These are phyloP conservation scores for Primulina huaijiensis DNA, from an alignment of 257 asterid genomes.

Conservation along the genomic window DNA sequence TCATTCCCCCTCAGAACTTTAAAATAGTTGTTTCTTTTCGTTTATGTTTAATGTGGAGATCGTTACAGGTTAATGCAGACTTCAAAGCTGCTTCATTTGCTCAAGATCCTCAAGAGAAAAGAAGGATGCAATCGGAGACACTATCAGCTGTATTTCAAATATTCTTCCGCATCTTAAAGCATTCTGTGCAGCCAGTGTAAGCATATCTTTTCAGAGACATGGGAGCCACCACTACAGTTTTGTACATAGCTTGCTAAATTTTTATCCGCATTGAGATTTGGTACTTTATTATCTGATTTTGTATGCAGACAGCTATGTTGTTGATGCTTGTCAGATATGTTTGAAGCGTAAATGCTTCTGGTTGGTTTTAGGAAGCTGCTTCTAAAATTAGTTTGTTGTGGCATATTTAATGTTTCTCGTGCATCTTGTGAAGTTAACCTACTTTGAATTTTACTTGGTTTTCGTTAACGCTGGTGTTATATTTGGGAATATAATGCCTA, in stretches of 20 bases:
- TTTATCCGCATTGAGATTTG: slow-evolving; percentile 11
- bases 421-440: not conserved
- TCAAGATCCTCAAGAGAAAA: slow-evolving; percentile 75
- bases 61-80: slow-evolving; percentile 75
- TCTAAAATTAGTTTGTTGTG: not conserved
- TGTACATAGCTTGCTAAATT: slow-evolving; percentile 11
- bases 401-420: not conserved
- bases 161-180: slow-evolving; percentile 77
- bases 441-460: not conserved
- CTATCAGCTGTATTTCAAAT: slow-evolving; percentile 76
- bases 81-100: slow-evolving; percentile 74
- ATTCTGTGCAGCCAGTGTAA: slow-evolving; percentile 53
- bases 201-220: slow-evolving; percentile 13
- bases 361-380: slow-evolving; percentile 3
- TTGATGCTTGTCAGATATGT: not conserved
- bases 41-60: slow-evolving; percentile 23
- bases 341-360: not conserved
- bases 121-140: slow-evolving; percentile 76
- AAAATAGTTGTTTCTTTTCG: slow-evolving; percentile 14
- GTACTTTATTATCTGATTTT: not conserved
- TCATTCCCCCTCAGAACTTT: slow-evolving; percentile 11
- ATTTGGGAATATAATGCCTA: not conserved
- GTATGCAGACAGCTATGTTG: not conserved
- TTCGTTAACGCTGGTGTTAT: not conserved
- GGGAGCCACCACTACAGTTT: slow-evolving; percentile 1